Base-by-base conservation (phyloP, 2,329 filamentous ascomycete genomes). In the Penicillium janthinellum region DNA sequence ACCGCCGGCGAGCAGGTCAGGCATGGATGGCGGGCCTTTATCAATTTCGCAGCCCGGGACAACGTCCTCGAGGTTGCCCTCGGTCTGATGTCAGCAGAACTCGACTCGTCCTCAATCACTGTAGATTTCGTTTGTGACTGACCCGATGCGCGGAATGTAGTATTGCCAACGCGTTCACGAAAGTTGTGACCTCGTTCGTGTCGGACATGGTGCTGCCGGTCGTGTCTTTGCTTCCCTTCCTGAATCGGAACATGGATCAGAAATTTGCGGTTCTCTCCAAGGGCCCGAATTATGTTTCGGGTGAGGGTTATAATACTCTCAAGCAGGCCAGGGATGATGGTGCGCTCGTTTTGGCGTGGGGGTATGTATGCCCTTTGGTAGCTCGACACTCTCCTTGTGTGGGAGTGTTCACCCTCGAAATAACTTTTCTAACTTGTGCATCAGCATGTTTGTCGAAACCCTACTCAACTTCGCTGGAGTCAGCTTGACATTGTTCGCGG, bases 61-160 rank as follows among this genome's bases (percentile, higher is more conserved):
- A 91, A 91, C 67, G 89, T 91, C 50, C 81, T 92, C 28, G 87
- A 91, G 73, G 89, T 92, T 60, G 89, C 89, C 15, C 87, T 91
- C 66, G 89, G 89, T 65, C 78, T 91, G 64, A 91, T 92, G 88
- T 90, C 70, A 73, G 81, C 39, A 20, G 5, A 28, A 14, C 28
- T 8, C 20, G 25, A n/a, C 25, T 44, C 11, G 17, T 35, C 28
- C 22, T 53, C 28, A 31, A 12, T 14, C 17, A 8, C 37, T 4
- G 37, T 44, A 10, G 28, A n/a, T 3, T 25, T 20, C 11, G 12
- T 1, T 38, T 41, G 7, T 39, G 12, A 50, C 45, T 54, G 10
- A 57, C 28, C 20, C 11, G 11, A 47, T 15, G 4, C 17, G 14
- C 28, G 15, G 10, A 35, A 22, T 22, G 20, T 20, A 70, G 88